phyloP scores from a whole-genome alignment of 352 stramenopile species.

The Globisporangium cylindrosporum region DNA sequence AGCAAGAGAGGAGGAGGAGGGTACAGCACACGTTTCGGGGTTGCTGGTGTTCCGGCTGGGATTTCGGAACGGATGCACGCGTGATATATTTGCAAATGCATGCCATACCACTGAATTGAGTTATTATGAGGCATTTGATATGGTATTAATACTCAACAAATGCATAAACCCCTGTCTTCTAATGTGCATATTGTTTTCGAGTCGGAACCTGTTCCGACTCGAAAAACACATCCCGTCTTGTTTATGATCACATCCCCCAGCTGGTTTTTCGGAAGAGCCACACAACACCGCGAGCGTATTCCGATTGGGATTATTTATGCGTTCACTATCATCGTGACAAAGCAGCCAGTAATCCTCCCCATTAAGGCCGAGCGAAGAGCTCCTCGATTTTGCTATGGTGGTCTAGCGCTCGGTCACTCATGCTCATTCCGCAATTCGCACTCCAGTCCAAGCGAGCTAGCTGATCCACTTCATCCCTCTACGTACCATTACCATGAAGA shows the following conservation, averaged over 20 bases:
- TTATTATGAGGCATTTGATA: neutral
- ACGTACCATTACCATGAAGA: slow-evolving; percentile 8
- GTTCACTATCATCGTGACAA: neutral
- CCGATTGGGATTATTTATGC: neutral
- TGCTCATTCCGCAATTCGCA: slow-evolving; percentile 10
- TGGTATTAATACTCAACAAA: neutral
- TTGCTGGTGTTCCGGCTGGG: neutral
- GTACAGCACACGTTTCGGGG: neutral
- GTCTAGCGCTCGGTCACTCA: neutral
- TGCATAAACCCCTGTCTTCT: neutral
- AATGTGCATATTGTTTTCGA: neutral
- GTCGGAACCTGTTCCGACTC: neutral
- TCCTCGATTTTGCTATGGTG: neutral
- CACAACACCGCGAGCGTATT: neutral
- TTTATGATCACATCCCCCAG: neutral
- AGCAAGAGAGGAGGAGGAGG: neutral
- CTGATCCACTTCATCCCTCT: neutral
- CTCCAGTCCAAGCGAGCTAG: neutral
- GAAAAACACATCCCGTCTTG: neutral
- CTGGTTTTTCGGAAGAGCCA: neutral
- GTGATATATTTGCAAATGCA: neutral
- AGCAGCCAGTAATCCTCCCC: neutral
- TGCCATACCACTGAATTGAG: neutral
- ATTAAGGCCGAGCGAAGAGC: neutral
- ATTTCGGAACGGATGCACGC: neutral